Evolutionary conservation across 805 yeast genomes (phyloP), one percentile per base, ranked within the genome.

Genomic region (Spathaspora sp.): DNA sequence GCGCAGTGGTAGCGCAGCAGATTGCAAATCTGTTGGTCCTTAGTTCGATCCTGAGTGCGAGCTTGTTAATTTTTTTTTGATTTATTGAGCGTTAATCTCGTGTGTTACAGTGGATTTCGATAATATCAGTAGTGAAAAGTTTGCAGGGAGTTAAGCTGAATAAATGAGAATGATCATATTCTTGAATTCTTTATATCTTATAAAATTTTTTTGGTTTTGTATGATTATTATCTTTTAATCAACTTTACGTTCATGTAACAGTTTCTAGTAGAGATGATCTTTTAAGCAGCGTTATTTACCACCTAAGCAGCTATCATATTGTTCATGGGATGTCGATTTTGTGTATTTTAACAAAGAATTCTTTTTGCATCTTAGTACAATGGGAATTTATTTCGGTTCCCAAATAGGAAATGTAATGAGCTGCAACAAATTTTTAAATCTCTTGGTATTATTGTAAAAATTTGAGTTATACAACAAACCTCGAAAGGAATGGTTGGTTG

Each of bases 1-100:
- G 96, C 94, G 90, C 92, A 88, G 94, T 85, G 94, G 96, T 87
- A 88, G 93, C 92, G 96, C 93, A 87, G 91, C 89, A 86, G 96
- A 89, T 89, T 89, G 96, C 96, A 89, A 88, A 87, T 89, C 96
- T 87, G 88, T 85, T 87, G 96, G 96, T 89, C 94, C 91, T 86
- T 83, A 86, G 96, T 89, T 89, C 96, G 85, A 89, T 69, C 83
- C 96, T 86, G 96, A 86, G 89, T 80, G 85, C 86, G 82, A 85
- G 90, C 94, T 86, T 55, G 49, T 31, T 31, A 31, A 14, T 55
- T 63, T 70, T 75, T 69, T 75, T 69, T 28, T 29, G 42, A n/a
- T 10, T 28, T 11, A 14, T 18, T 39, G 14, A 11, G 18, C 5
- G 11, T n/a, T 35, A 6, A 10, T 4, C 14, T 10, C 14, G 40